Base-by-base conservation (phyloP, 176 grass and related monocot species). In the Oryza glumipatula region DNA sequence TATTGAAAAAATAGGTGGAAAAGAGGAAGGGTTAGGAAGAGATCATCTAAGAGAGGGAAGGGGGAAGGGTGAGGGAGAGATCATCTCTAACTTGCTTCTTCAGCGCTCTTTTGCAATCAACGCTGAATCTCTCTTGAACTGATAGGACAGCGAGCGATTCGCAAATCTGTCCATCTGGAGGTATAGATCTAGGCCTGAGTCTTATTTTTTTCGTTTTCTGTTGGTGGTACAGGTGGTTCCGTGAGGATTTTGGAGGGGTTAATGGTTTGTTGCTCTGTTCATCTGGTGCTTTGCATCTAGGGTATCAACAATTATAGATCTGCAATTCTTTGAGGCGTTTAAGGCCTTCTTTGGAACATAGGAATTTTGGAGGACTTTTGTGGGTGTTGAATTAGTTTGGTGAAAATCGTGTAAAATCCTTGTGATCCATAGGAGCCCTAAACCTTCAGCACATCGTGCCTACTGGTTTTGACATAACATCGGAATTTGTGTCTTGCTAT, bases 151-250 rank as follows among this genome's bases (percentile, higher is more conserved):
- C 47, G 8, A 61, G 52, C 73, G 68, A 79, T 83, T 60, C 10
- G 9, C 83, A 77, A 72, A 73, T 30, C 43, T 33, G 12, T 86
- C 44, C 73, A 73, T 82, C 74, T 78, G 82, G 79, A 63, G 88
- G 88, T 90, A 70, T 30, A 72, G 45, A 86, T 76, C 83, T 73
- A 58, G 17, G 64, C 22, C 51, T 47, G 17, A 35, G 7, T 56
- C 74, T 75, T 4, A 24, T 68, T 43, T 87, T 24, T 43, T 17
- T 19, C 26, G 3, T 17, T 48, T 69, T 58, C 54, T 58, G 17
- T 58, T 58, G 6, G 47, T 16, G 65, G 6, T 84, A 56, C 3
- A 46, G 33, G 68, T 13, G 6, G 1, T 17, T 3, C 3, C 15
- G 9, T 30, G 26, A n/a, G 56, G 33, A 12, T 46, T 14, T 13